Base-by-base conservation (phyloP, 2,329 filamentous ascomycete genomes). In the Nigrograna mackinnonii region DNA sequence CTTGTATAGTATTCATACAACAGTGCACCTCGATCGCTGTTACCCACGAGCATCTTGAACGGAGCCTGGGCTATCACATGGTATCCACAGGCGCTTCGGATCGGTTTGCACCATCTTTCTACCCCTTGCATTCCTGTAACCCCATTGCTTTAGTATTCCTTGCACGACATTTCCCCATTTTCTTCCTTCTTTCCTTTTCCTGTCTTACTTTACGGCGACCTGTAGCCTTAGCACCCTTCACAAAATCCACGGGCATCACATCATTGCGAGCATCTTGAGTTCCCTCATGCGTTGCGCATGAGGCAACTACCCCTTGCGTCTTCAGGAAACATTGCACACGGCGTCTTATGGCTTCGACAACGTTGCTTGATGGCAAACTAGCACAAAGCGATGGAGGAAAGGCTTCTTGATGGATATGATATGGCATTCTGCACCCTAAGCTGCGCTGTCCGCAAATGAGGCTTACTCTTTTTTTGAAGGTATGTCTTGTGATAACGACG, bases 1-100 rank as follows among this genome's bases (percentile, higher is more conserved):
- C 50, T 60, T 67, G 64, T 68, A 66, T 62, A 67, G 55, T 67
- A 68, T 54, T 47, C 47, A 45, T 47, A 47, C 55, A 44, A 52
- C 14, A 16, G 31, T 35, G n/a, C 41, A 45, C 34, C 24, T n/a
- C 22, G 37, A 13, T 32, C 31, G 32, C 32, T 22, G 24, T 32
- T 44, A 30, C 36, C 31, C 49, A 60, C 47, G 49, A 62, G 59
- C 59, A 65, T 64, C 38, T 48, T 44, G 49, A 52, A 46, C 52
- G 57, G 55, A 62, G 60, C 62, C 49, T 62, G 45, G 56, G 54
- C 42, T 44, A 54, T 52, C 39, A 47, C 53, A 52, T 37, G 41
- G 59, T 60, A 64, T 66, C 51, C 33, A 50, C 44, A 47, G 61
- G 62, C 60, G 62, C 57, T 55, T 45, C 46, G 48, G 47, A 33